Evolutionary conservation across 2,329 filamentous ascomycete species (phyloP).

Genomic region (Remersonia thermophila): DNA sequence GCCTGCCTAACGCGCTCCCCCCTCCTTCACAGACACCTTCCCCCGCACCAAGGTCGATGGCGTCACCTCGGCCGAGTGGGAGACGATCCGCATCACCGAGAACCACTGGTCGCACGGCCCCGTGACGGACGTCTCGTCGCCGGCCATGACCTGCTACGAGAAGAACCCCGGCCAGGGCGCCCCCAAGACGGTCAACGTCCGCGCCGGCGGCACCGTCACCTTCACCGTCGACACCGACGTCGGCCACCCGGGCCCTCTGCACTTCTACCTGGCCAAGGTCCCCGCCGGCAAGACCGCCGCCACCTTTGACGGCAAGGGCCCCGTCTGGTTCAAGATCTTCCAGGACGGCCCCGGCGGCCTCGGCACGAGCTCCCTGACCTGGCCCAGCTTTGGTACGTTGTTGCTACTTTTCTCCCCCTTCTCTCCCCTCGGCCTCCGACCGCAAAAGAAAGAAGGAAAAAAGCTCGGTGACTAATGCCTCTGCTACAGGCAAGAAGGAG

Average conservation of each 20-base stretch:
- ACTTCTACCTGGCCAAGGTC: conserved; percentile 30
- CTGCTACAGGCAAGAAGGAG: conserved; percentile 14
- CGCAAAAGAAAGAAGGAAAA: background rate
- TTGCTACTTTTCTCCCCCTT: background rate
- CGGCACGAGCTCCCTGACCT: conserved; percentile 23
- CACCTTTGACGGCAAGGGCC: conserved; percentile 26
- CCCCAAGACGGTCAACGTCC: conserved; percentile 24
- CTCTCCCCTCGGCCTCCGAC: too few relatives aligned
- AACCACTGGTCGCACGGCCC: conserved; percentile 32
- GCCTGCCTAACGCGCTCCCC: background rate
- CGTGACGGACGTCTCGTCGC: conserved; percentile 27
- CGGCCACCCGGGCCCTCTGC: conserved; percentile 28
- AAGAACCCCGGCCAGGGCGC: conserved; percentile 21
- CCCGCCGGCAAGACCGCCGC: conserved; percentile 25
- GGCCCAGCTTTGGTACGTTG: conserved; percentile 25
- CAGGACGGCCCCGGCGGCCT: conserved; percentile 25
- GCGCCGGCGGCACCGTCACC: conserved; percentile 28
- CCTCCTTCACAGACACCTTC: conserved; percentile 15
- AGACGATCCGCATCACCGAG: conserved; percentile 28
- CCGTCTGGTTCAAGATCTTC: conserved; percentile 32
- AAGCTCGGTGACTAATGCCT: background rate
- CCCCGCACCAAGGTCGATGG: conserved; percentile 12
- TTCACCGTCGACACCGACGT: conserved; percentile 29
- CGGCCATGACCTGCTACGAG: conserved; percentile 32
- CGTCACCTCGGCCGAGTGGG: conserved; percentile 20